Evolutionary conservation across 306 rosid species (phyloP), one percentile per base, ranked within the genome.

Genomic region (Abrus pulchellus): DNA sequence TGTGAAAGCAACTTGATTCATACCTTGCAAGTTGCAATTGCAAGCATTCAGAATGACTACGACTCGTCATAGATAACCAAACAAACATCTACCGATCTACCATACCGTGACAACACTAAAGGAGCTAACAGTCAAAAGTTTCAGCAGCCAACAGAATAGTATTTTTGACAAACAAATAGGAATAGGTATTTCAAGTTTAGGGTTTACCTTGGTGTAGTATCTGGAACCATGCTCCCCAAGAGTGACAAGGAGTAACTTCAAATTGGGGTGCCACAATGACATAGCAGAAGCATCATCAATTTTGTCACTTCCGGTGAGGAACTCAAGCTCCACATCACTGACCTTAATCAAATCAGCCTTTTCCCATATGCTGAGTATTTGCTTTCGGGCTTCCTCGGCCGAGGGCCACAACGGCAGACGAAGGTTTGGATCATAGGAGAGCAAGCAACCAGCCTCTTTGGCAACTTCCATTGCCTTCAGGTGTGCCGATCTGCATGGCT

Each of bases 401-500:
- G 98, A 94, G 0, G 94, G 93, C 98, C 97, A 94, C 77, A 94
- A 59, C 0, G 97, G 93, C 45, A 92, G 76, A n/a, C 98, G 72
- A 1, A 94, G 87, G 85, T 94, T 94, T 0, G 98, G 98, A 53
- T 94, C 98, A 55, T 94, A 94, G 2, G 97, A 94, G 14, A 94
- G 94, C 1, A 92, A 78, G 14, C 88, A 87, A 1, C 98, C 98
- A 3, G 97, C 98, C 0, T 94, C 95, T 72, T 85, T 94, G 3
- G 98, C 97, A 41, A 82, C 92, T 66, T 94, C 84, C 90, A 94
- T 83, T 43, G 98, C 98, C 88, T 85, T 92, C 20, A 94, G 40
- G 82, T 94, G 98, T 7, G 98, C 97, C 3, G 98, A 90, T 82
- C 98, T 87, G 85, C 97, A 92, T 75, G 98, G 97, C 91, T 94